phyloP scores from a whole-genome alignment of 2,329 filamentous ascomycete species.

The Grosmannia serpens region DNA sequence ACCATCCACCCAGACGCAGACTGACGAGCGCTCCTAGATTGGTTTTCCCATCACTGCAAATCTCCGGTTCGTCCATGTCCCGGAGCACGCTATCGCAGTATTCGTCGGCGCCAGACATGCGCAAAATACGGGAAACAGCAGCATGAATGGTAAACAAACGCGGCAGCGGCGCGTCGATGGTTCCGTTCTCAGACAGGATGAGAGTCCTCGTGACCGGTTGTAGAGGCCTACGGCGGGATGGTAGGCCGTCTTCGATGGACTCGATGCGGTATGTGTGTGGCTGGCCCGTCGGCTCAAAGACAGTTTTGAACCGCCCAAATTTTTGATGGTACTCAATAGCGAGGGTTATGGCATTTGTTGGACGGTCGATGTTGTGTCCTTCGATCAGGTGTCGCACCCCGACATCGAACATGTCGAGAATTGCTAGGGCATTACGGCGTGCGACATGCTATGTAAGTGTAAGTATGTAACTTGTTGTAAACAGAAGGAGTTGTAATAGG shows the following conservation, averaged over 20 bases:
- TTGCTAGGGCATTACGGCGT: background rate
- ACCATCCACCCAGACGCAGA: background rate
- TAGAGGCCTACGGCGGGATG: background rate
- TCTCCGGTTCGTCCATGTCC: background rate
- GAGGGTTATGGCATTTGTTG: constrained; percentile 1
- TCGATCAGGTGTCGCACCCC: background rate
- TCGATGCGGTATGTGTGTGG: constrained; percentile 1
- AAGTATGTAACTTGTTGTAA: background rate
- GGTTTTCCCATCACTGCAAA: background rate
- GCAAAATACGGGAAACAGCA: background rate
- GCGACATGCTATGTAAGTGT: background rate
- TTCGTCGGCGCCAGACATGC: background rate
- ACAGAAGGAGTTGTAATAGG: background rate
- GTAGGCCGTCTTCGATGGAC: background rate
- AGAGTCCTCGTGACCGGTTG: background rate
- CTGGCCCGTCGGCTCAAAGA: background rate
- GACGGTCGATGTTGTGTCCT: background rate
- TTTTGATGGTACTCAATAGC: background rate
- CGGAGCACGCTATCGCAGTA: background rate
- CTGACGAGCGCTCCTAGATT: background rate
- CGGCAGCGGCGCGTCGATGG: background rate
- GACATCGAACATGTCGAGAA: constrained; percentile 3
- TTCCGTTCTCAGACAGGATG: background rate
- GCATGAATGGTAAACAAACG: background rate
- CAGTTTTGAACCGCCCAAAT: background rate